A percentile compares a stretch with the other conserved stretches of the same genome.
phyloP scores from a whole-genome alignment of 176 grass and related monocot species.

The Phoenix roebelenii region DNA sequence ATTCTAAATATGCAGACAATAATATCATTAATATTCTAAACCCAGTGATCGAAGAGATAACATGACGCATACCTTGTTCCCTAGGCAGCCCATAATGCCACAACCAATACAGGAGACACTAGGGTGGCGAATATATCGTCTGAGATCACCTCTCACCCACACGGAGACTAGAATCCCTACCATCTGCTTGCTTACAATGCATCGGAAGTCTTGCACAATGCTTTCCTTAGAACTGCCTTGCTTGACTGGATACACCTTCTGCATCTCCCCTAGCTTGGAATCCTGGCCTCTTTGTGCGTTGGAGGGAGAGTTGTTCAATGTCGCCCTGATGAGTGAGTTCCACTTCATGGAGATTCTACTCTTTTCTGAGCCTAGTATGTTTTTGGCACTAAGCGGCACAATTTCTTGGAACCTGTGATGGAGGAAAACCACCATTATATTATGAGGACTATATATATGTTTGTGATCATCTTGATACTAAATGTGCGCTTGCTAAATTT shows the following conservation, averaged over 20 bases:
- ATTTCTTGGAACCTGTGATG: constrained; percentile 15
- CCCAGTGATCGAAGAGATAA: no score
- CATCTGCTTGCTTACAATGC: constrained; percentile 20
- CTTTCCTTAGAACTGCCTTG: neutral
- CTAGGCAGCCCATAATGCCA: constrained; percentile 18
- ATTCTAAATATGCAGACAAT: no score
- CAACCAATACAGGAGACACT: constrained; percentile 5
- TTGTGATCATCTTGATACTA: neutral
- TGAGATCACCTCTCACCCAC: constrained; percentile 10
- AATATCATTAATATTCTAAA: no score
- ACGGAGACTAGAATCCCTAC: constrained; percentile 9
- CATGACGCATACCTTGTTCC: constrained; percentile 14
- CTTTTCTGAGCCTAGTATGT: constrained; percentile 2
- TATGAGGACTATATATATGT: neutral
- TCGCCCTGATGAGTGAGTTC: constrained; percentile 10
- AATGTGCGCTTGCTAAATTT: neutral
- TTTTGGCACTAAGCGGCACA: constrained; percentile 14
- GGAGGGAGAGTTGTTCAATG: constrained; percentile 2
- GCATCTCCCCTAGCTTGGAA: constrained; percentile 7
- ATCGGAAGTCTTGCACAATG: neutral
- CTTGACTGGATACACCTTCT: constrained; percentile 14
- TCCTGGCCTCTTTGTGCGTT: neutral
- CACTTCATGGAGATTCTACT: constrained; percentile 1
- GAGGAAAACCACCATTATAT: neutral
- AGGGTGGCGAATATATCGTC: constrained; percentile 1